These are phyloP conservation scores for Backusella macrospora DNA, from an alignment of 192 early-diverging fungal genomes.

Conservation along the genomic window DNA sequence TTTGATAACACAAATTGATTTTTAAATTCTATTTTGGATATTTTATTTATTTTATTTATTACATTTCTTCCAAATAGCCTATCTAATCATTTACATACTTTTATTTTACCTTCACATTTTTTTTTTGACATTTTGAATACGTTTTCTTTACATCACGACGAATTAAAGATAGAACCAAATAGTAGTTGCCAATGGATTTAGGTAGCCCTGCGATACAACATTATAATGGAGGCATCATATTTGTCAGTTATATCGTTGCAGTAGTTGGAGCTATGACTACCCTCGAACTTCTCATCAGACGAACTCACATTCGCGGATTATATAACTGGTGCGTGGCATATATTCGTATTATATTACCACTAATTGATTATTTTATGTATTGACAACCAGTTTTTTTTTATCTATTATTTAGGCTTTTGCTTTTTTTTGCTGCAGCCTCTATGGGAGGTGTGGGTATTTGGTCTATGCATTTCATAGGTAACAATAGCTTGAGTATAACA, in stretches of 20 bases:
- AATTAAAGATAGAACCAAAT: not conserved
- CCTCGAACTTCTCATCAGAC: constrained; percentile 42
- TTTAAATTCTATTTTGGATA: not conserved
- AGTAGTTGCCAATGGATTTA: constrained; percentile 5
- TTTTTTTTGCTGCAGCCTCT: constrained; percentile 36
- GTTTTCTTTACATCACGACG: not conserved
- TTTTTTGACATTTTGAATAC: not conserved
- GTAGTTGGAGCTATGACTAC: constrained; percentile 44
- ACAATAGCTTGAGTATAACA: constrained; percentile 31
- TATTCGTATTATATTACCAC: not conserved
- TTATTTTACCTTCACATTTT: not conserved
- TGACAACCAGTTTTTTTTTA: not conserved
- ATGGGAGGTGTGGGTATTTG: constrained; percentile 49
- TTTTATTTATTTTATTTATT: not conserved
- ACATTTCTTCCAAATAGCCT: not conserved
- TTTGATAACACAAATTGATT: constrained; percentile 3
- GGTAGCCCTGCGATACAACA: constrained; percentile 23
- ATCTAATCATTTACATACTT: not conserved
- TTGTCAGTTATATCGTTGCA: constrained; percentile 40
- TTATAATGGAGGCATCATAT: constrained; percentile 33
- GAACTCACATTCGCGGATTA: constrained; percentile 37
- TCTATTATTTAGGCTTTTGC: constrained; percentile 26
- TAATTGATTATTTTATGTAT: not conserved
- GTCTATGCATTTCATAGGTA: constrained; percentile 50
- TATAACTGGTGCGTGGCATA: constrained; percentile 34